Evolutionary conservation across 192 early-diverging fungal species (phyloP).

Genomic region (Gigaspora rosea): DNA sequence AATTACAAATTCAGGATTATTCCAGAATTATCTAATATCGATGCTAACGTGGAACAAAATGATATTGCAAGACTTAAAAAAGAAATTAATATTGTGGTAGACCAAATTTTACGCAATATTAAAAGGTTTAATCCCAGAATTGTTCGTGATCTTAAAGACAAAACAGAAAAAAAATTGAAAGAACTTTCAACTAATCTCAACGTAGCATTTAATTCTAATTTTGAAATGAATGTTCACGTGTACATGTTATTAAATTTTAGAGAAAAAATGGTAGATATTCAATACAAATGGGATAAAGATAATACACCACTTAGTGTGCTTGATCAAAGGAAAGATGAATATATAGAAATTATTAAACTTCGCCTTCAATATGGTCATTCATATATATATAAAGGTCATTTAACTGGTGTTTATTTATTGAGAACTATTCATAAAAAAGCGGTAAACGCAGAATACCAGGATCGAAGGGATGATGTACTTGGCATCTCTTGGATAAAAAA

Average conservation of each 20-base stretch:
- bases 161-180: not conserved
- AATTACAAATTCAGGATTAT: not conserved
- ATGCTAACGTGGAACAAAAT: not conserved
- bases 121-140: not conserved
- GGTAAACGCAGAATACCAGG: slow-evolving; percentile 13
- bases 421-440: slow-evolving; percentile 21
- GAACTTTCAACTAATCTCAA: not conserved
- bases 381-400: slow-evolving; percentile 14
- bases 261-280: slow-evolving; percentile 14
- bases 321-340: slow-evolving; percentile 29
- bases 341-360: slow-evolving; percentile 15
- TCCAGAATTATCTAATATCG: not conserved
- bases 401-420: slow-evolving; percentile 20
- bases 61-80: not conserved
- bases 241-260: slow-evolving; percentile 23
- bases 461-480: not conserved
- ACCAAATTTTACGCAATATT: not conserved
- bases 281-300: slow-evolving; percentile 25
- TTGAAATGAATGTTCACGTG: slow-evolving; percentile 10
- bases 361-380: slow-evolving; percentile 17
- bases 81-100: not conserved
- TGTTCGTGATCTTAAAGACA: slow-evolving; percentile 11
- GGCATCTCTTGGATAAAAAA: not conserved
- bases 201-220: not conserved
- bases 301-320: slow-evolving; percentile 19